Evolutionary conservation across 2,329 filamentous ascomycete genomes (phyloP), one percentile per base, ranked within the genome.

Genomic region (Torrubiella hemipterigena): DNA sequence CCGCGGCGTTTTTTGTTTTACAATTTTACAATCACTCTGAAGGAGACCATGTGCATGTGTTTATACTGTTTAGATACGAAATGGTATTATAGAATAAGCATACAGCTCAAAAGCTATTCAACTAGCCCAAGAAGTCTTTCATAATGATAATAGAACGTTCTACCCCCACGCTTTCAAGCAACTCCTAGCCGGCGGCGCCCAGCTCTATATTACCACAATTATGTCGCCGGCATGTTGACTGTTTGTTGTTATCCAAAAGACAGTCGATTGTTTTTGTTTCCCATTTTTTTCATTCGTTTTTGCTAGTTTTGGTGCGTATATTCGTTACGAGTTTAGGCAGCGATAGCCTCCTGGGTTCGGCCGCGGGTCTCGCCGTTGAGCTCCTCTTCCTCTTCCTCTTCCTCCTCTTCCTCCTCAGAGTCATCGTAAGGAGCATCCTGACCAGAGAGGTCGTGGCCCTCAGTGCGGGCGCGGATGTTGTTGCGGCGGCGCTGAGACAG

Each of bases 401-500:
- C 73, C 14, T 63, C 63, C 45, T 71, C 65, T 48, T 87, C 75
- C 89, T 89, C 95, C 10, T 81, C 84, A 50, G 78, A 69, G 50
- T 83, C 81, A 40, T 85, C 75, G 39, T 86, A 59, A 12, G 83
- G 79, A 29, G 72, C 71, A 51, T 95, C 87, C 59, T 95, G 89
- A 29, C 69, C 69, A 3, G 83, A 81, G 23, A 95, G 69, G 49
- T 95, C 87, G 36, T 86, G 69, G 7, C 83, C 82, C 47, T 89
- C 81, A 37, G 74, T 70, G 41, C 73, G 69, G 38, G 69, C 70
- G 42, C 65, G 67, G 49, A 81, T 73, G 52, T 80, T 79, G 54
- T 79, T 77, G 37, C 79, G 75, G 42, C 85, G 80, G 45, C 87
- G 80, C 56, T 86, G 84, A 27, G 84, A 93, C 21, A 96, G 72